Evolutionary conservation across 2,329 filamentous ascomycete genomes (phyloP).

Genomic region (Diatrype stigma): DNA sequence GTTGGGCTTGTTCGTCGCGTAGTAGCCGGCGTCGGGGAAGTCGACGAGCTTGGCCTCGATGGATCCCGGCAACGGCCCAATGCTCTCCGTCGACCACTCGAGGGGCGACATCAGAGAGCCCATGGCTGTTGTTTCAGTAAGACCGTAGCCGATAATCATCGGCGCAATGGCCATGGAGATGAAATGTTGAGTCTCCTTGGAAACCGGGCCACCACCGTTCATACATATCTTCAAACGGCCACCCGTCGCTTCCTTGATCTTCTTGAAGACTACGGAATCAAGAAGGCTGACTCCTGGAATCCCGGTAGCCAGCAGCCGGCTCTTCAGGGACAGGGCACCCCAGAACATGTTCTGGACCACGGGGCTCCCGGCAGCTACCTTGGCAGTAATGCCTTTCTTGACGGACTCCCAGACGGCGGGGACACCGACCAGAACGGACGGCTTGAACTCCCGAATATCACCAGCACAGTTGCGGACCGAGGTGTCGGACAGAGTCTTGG

Average conservation of each 20-base stretch:
- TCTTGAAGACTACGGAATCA: conserved; percentile 81
- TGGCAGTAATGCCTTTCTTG: conserved; percentile 81
- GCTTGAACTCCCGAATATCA: conserved; percentile 81
- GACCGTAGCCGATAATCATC: conserved; percentile 84
- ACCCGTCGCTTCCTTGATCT: conserved; percentile 85
- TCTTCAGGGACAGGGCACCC: conserved; percentile 52
- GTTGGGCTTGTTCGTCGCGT: conserved; percentile 66
- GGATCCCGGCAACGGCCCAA: conserved; percentile 69
- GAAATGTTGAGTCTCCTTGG: conserved; percentile 82
- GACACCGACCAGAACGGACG: conserved; percentile 79
- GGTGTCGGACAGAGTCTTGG: conserved; percentile 75
- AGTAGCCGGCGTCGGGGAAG: conserved; percentile 79
- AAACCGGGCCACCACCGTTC: conserved; percentile 81
- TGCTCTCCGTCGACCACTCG: conserved; percentile 69
- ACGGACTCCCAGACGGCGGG: conserved; percentile 88
- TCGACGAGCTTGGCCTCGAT: conserved; percentile 84
- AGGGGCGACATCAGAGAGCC: conserved; percentile 70
- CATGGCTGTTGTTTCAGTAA: conserved; percentile 82
- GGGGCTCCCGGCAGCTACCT: conserved; percentile 65
- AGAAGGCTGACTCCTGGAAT: conserved; percentile 65
- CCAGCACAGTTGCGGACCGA: conserved; percentile 83
- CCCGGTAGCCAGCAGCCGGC: conserved; percentile 45
- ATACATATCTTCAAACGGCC: conserved; percentile 75
- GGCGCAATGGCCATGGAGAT: conserved; percentile 84
- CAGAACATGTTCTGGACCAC: conserved; percentile 73